Evolutionary conservation across 139 green algal genomes (phyloP).

Genomic region (Gonium pectorale): DNA sequence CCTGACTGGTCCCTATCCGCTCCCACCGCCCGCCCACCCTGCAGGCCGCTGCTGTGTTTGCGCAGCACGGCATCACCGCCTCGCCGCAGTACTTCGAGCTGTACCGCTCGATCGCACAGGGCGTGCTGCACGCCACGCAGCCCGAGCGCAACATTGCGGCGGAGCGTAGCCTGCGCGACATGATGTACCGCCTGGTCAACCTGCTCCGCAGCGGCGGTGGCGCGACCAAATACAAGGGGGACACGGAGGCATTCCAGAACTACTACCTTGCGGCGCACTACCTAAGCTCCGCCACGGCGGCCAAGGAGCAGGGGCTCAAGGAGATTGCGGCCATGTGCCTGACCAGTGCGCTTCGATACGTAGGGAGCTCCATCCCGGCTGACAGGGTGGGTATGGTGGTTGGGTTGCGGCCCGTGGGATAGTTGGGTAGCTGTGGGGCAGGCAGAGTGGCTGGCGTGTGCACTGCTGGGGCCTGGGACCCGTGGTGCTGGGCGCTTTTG

Average conservation of each 20-base stretch:
- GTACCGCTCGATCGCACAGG: constrained; percentile 73
- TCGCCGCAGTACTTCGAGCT: constrained; percentile 69
- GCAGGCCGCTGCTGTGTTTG: constrained; percentile 59
- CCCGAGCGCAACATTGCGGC: constrained; percentile 41
- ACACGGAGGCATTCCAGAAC: constrained; percentile 59
- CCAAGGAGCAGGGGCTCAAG: constrained; percentile 57
- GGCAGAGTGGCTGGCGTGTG: too few species aligned
- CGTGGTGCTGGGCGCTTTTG: too few species aligned
- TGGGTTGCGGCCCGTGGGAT: too few species aligned
- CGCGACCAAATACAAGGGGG: constrained; percentile 41
- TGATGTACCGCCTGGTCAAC: constrained; percentile 63
- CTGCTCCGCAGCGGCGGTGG: constrained; percentile 31
- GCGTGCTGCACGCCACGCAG: constrained; percentile 64
- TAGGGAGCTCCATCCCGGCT: constrained; percentile 76
- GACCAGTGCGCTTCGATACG: constrained; percentile 73
- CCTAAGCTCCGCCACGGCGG: constrained; percentile 35
- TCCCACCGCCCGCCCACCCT: too few species aligned
- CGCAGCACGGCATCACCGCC: constrained; percentile 56
- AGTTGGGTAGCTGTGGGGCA: too few species aligned
- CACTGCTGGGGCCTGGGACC: too few species aligned
- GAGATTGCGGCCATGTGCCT: constrained; percentile 76
- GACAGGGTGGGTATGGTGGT: constrained; percentile 76
- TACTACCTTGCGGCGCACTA: constrained; percentile 74
- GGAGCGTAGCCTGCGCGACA: constrained; percentile 55
- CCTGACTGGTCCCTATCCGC: neutral